Percentiles rank a stretch among this genome's conserved stretches.
These are phyloP conservation scores for Straminergon stramineum DNA, from an alignment of 225 moss, liverwort and hornwort genomes.

Conservation along the genomic window DNA sequence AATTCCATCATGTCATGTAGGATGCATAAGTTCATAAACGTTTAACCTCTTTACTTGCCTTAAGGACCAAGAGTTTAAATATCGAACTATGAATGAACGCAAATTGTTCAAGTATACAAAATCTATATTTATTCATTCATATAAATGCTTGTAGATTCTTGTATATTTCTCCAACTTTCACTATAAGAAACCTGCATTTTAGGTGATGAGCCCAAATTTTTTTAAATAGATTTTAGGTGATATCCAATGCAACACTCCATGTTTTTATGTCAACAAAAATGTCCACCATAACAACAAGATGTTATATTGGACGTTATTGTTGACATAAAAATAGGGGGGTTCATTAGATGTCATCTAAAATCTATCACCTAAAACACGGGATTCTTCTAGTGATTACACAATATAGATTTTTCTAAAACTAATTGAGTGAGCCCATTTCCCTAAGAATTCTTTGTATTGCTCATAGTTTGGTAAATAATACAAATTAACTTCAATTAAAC, in stretches of 20 bases:
- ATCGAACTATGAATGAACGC: neutral
- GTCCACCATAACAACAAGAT: too few relatives aligned
- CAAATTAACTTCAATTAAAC: neutral
- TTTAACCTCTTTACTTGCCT: neutral
- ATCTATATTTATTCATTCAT: neutral
- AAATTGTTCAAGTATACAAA: neutral
- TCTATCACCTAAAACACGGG: too few relatives aligned
- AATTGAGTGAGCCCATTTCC: fast-evolving
- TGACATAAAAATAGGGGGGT: too few relatives aligned
- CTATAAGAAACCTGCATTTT: too few relatives aligned
- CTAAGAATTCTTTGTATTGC: neutral
- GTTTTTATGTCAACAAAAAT: too few relatives aligned
- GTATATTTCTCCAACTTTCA: neutral
- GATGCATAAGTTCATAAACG: neutral
- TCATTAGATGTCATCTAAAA: too few relatives aligned
- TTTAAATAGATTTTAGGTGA: too few relatives aligned
- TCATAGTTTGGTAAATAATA: neutral
- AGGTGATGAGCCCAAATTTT: too few relatives aligned
- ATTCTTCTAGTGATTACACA: neutral
- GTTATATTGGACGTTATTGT: too few relatives aligned
- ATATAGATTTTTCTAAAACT: neutral
- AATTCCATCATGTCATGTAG: neutral
- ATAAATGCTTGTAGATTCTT: neutral
- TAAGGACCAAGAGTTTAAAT: neutral
- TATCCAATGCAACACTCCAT: too few relatives aligned